Base-by-base conservation (phyloP, 225 moss, liverwort and hornwort genomes). In the Physcomitrium patens region DNA sequence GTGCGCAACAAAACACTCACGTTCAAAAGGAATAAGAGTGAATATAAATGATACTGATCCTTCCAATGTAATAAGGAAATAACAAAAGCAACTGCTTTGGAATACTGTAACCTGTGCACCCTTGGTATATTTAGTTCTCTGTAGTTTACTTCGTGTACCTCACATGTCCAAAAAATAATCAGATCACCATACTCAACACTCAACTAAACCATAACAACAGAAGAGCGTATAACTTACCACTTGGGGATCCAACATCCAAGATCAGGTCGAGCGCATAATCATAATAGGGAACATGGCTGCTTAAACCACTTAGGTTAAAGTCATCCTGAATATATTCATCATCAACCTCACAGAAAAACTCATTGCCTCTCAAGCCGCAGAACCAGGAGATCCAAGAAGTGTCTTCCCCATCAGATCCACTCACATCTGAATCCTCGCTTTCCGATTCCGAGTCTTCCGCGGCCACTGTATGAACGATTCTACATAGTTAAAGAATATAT, bases 321-420 rank as follows among this genome's bases (percentile, higher is more conserved):
- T 97, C 96, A 75, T 97, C 96, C 69, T 97, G 96, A 45, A 97
- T 97, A 44, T 91, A 97, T 80, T 97, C 96, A 65, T 97, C 94
- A 81, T 97, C 96, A 67, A 97, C 96, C 89, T 97, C 96, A 70
- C 96, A 94, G 79, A 97, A 97, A 48, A 97, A 97, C 76, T 97
- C 96, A 31, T 97, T 97, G 20, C 96, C 96, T 84, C 92, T 91
- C 81, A 97, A 86, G 5, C 94, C 96, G 79, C 96, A 97, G 78
- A 97, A 97, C 96, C 96, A 97, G 3, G 96, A 85, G 80, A 97
- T 94, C 96, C 96, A 97, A 3, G 96, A 94, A 0, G 96, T 94
- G 56, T 97, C 96, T 63, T 97, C 96, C 54, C 94, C 96, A 64
- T 97, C 96, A 48, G 94, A 92, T 77, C 96, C 96, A 81, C 92